Conservation (phyloP, 2,329 filamentous ascomycete genomes). For the Pseudogymnoascus sp. region DNA sequence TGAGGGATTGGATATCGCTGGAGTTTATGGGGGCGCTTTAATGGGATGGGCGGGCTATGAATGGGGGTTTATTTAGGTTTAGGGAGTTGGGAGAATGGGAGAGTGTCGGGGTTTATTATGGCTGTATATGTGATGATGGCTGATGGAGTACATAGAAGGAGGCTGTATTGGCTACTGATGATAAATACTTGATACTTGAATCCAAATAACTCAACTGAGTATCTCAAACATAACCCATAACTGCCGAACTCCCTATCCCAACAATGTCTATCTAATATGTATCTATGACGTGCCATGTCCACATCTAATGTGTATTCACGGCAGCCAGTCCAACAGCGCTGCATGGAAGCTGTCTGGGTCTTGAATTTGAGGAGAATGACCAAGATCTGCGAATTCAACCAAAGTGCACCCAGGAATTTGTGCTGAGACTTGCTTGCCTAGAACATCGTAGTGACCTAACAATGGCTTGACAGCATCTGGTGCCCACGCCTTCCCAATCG, state of each 20-base stretch:
- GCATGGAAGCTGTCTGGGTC: constrained; percentile 40
- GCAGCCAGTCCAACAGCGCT: constrained; percentile 40
- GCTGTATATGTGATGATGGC: constrained; percentile 1
- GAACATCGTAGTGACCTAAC: constrained; percentile 42
- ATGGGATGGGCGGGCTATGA: background rate
- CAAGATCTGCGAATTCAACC: constrained; percentile 41
- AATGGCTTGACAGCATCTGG: constrained; percentile 34
- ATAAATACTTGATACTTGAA: background rate
- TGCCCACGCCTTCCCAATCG: constrained; percentile 47
- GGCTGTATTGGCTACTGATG: background rate
- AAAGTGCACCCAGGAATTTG: constrained; percentile 39
- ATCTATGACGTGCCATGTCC: no score
- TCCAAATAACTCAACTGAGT: background rate
- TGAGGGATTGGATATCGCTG: background rate
- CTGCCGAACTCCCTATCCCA: no score
- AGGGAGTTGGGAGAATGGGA: background rate
- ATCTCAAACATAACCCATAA: background rate
- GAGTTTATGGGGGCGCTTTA: background rate
- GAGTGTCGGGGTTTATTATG: background rate
- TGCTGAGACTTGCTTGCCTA: constrained; percentile 39
- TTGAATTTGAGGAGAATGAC: constrained; percentile 48
- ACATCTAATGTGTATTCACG: no score
- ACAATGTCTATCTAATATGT: background rate
- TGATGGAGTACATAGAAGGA: background rate
- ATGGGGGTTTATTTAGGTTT: background rate